Evolutionary conservation across 768 basidiomycete species (phyloP).

Genomic region (Trametes elegans): DNA sequence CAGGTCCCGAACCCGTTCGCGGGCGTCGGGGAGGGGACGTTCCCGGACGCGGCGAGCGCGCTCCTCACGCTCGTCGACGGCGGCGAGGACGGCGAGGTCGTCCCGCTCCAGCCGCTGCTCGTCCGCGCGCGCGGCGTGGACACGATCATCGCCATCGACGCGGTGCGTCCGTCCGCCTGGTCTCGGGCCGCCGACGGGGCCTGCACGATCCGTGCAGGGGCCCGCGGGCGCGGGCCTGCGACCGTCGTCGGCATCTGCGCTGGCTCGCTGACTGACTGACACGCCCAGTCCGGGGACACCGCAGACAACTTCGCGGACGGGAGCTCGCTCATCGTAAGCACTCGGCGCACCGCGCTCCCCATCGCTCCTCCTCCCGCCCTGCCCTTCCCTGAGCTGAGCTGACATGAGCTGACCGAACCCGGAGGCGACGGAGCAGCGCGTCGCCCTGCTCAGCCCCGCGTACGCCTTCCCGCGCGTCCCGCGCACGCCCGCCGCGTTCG

Average conservation of each 20-base stretch:
- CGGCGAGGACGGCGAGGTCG: conserved; percentile 62
- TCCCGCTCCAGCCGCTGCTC: conserved; percentile 70
- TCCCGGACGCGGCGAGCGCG: conserved; percentile 48
- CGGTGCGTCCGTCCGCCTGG: conserved; percentile 29
- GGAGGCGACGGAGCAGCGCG: conserved; percentile 43
- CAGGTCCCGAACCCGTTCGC: conserved; percentile 42
- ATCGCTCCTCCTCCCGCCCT: neutral
- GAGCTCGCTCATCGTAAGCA: conserved; percentile 53
- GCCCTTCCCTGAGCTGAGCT: neutral
- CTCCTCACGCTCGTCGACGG: conserved; percentile 75
- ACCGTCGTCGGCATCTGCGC: too few species aligned
- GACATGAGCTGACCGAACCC: conserved; percentile 29
- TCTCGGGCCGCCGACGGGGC: too few species aligned
- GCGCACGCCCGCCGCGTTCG: conserved; percentile 45
- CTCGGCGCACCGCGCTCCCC: too few species aligned
- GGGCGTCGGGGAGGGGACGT: conserved; percentile 47
- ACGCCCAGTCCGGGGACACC: conserved; percentile 45
- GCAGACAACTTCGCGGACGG: conserved; percentile 45
- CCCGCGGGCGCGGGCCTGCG: too few species aligned
- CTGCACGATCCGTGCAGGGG: too few species aligned
- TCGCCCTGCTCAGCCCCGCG: conserved; percentile 34
- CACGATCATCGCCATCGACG: conserved; percentile 74
- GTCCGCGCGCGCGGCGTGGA: conserved; percentile 69
- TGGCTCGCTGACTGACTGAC: too few species aligned
- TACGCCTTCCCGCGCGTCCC: conserved; percentile 62